Percentiles rank a stretch among this genome's conserved stretches.
These are phyloP conservation scores for Saposhnikovia divaricata DNA, from an alignment of 129 eudicot genomes.

Conservation along the genomic window DNA sequence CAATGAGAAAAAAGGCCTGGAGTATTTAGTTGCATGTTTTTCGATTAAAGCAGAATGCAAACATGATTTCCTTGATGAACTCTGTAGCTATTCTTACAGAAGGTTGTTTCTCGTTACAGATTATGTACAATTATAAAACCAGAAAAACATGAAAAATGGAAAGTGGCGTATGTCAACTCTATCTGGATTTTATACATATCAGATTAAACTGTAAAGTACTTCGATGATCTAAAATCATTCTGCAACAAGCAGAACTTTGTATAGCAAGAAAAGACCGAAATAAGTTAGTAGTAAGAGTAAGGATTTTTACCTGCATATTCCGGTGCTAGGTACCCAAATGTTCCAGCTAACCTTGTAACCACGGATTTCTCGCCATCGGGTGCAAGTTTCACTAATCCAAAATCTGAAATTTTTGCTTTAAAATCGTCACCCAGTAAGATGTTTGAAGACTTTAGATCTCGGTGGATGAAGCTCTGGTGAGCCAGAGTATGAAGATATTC, in stretches of 20 bases:
- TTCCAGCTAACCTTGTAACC: slow-evolving; percentile 83
- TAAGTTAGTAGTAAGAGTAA: background rate
- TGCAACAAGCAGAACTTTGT: background rate
- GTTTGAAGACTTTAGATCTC: slow-evolving; percentile 93
- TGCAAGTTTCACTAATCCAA: slow-evolving; percentile 95
- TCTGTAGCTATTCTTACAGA: no score
- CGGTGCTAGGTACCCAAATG: slow-evolving; percentile 96
- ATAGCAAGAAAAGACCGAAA: background rate
- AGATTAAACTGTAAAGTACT: background rate
- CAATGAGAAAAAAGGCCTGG: no score
- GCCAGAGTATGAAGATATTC: slow-evolving; percentile 86
- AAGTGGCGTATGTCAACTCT: background rate
- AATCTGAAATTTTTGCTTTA: slow-evolving; percentile 89
- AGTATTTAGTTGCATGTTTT: no score
- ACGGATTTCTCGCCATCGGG: slow-evolving; percentile 87
- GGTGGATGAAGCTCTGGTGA: slow-evolving; percentile 89
- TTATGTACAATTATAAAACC: background rate
- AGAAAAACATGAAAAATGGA: background rate
- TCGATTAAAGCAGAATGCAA: no score
- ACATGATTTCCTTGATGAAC: no score
- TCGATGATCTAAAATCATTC: background rate
- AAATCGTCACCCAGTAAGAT: slow-evolving; percentile 91
- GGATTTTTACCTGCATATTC: slow-evolving; percentile 91
- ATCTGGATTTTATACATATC: background rate
- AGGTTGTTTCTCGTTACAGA: no score